These are phyloP conservation scores for Lachancea lanzarotensis DNA, from an alignment of 805 yeast genomes.

Conservation along the genomic window DNA sequence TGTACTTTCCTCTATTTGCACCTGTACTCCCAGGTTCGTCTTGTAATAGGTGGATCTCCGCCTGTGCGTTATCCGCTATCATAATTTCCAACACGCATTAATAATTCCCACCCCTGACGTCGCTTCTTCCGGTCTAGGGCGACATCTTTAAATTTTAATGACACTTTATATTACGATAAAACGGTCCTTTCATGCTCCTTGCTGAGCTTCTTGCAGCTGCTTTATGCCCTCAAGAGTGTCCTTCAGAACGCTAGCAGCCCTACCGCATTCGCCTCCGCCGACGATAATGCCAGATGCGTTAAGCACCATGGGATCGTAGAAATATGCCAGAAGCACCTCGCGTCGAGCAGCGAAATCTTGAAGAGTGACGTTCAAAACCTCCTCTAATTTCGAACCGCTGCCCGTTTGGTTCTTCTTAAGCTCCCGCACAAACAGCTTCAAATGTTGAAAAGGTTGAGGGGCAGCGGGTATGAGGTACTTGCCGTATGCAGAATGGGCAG, in stretches of 20 bases:
- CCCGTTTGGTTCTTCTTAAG: conserved; percentile 14
- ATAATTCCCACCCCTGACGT: too few species aligned
- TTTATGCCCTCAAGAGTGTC: conserved; percentile 1
- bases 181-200: not conserved
- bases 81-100: too few species aligned
- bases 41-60: too few species aligned
- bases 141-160: too few species aligned
- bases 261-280: conserved; percentile 72
- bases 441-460: conserved; percentile 58
- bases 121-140: too few species aligned
- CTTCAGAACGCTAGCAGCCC: conserved; percentile 35
- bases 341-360: conserved; percentile 58
- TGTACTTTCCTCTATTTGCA: too few species aligned
- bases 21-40: too few species aligned
- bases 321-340: conserved; percentile 45
- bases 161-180: not conserved
- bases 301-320: conserved; percentile 40
- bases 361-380: conserved; percentile 43
- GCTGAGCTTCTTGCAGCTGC: conserved; percentile 1
- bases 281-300: conserved; percentile 47
- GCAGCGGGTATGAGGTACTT: conserved; percentile 48
- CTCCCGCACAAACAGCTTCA: conserved; percentile 51
- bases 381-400: conserved; percentile 14
- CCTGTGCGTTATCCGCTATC: too few species aligned
- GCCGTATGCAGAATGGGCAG: conserved; percentile 36